Base-by-base conservation (phyloP, 441 rosid species). In the Pelargonium cotyledonis region DNA sequence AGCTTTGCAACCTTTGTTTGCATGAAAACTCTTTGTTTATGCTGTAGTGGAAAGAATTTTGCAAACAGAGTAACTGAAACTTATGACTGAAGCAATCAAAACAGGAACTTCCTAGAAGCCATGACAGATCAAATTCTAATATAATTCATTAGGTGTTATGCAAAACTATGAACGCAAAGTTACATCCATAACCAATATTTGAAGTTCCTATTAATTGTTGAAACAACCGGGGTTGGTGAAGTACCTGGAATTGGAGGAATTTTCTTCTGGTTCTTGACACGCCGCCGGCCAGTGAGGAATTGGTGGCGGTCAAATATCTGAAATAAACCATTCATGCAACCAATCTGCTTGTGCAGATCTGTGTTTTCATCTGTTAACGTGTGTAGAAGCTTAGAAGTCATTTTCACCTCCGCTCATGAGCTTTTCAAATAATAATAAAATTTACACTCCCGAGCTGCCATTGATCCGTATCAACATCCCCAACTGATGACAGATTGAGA, bases 311-410 rank as follows among this genome's bases (percentile, higher is more conserved):
- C 86, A 75, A 94, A 89, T 69, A 91, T 84, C 53, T 95, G 95
- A 65, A 92, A 84, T 73, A 95, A 82, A 29, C 97, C 96, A 71
- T 84, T 80, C 93, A 92, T 90, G 77, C 99, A 95, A 57, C 99
- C 98, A 72, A 86, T 84, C 65, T 90, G 97, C 86, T 87, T 92
- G 74, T 77, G 85, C 82, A 86, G 82, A 79, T 83, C 89, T 66
- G 91, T 81, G n/a, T 81, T 89, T 66, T 95, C 97, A 65, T 90
- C 99, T 16, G 97, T 77, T 66, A 88, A 70, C 31, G 84, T 74
- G 78, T 84, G 69, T 11, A 86, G 65, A 67, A 84, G 71, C 70
- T 89, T 88, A 31, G 91, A 81, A 75, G 99, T 81, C 99, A 95
- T 89, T 44, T 81, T 73, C 55, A 67, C 71, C 40, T 62, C 55